Evolutionary conservation across 306 rosid species (phyloP), one percentile per base, ranked within the genome.

Genomic region (Biancaea sappan): DNA sequence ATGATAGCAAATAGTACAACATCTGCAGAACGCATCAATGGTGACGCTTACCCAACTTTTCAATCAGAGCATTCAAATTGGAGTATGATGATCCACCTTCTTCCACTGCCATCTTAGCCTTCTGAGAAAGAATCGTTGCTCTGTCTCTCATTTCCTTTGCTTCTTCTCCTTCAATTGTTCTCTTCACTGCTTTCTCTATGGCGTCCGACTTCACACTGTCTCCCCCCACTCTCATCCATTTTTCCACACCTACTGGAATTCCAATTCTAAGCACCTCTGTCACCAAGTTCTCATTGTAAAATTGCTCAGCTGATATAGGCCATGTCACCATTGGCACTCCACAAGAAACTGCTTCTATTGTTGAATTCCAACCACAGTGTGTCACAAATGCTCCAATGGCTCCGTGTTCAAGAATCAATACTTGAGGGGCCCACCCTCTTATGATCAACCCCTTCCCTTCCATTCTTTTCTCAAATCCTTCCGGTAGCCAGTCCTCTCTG

Each of bases 211-310:
- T 38, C 12, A 74, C 28, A 19, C 5, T 16, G 21, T 63, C 80
- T 5, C 74, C 74, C 1, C 18, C 28, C 15, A 51, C 2, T n/a
- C 56, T 25, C 24, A 4, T 19, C 69, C 77, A 74, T 40, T 26
- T 60, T 15, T 10, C 24, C 4, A 38, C 83, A 0, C 85, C 85
- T 13, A 83, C 81, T 0, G 41, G 52, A 1, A 80, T 69, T 1
- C 85, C 87, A 31, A 82, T 74, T 26, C 53, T 41, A 3, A 86
- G 75, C 2, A 83, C 57, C 18, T 86, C 65, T 0, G 66, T 69
- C 0, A 82, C 69, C 29, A 85, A n/a, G 65, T 81, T 83, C 61
- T 86, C 87, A n/a, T 76, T 86, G 51, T 52, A 80, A 72, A 79
- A 85, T 53, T 81, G 86, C 22, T 82, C 84, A 0, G 70, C 79